Evolutionary conservation across 2,329 filamentous ascomycete genomes (phyloP).

Genomic region (Trichoderma hamatum): DNA sequence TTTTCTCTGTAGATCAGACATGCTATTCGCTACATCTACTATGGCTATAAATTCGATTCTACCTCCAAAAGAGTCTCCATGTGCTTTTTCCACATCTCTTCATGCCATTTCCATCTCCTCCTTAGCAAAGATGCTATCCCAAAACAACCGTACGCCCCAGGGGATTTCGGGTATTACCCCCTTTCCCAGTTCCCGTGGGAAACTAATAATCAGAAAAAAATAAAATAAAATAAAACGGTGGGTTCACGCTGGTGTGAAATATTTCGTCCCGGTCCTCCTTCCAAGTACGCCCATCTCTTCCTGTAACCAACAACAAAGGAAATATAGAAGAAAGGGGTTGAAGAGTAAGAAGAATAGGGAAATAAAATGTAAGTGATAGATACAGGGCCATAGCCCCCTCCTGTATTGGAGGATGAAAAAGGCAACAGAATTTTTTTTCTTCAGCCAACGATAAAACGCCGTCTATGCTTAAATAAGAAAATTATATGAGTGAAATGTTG

Average conservation of each 20-base stretch:
- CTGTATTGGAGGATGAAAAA: slow-evolving; percentile 27
- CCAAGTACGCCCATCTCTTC: slow-evolving; percentile 34
- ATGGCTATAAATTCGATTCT: background rate
- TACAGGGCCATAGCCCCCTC: slow-evolving; percentile 33
- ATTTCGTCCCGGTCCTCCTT: slow-evolving; percentile 31
- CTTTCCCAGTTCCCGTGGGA: slow-evolving; percentile 30
- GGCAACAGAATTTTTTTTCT: slow-evolving; percentile 30
- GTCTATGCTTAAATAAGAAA: slow-evolving; percentile 39
- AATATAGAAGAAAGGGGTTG: slow-evolving; percentile 29
- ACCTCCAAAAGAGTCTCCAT: slow-evolving; percentile 12
- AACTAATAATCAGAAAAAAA: slow-evolving; percentile 10
- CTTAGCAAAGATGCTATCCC: slow-evolving; percentile 24
- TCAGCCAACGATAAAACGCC: slow-evolving; percentile 35
- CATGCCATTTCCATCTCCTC: background rate
- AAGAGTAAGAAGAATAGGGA: background rate
- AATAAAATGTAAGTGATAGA: slow-evolving; percentile 34
- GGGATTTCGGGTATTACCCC: slow-evolving; percentile 26
- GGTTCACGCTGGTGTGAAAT: slow-evolving; percentile 33
- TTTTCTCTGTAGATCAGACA: slow-evolving; percentile 15
- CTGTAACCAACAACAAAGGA: slow-evolving; percentile 34
- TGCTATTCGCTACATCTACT: slow-evolving; percentile 29
- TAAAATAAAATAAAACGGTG: slow-evolving; percentile 30
- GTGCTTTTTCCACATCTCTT: slow-evolving; percentile 23
- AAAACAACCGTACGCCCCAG: slow-evolving; percentile 29
- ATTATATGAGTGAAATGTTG: slow-evolving; percentile 28